Evolutionary conservation across 345 rosid species (phyloP), one percentile per base, ranked within the genome.

Genomic region (Boechera stricta): DNA sequence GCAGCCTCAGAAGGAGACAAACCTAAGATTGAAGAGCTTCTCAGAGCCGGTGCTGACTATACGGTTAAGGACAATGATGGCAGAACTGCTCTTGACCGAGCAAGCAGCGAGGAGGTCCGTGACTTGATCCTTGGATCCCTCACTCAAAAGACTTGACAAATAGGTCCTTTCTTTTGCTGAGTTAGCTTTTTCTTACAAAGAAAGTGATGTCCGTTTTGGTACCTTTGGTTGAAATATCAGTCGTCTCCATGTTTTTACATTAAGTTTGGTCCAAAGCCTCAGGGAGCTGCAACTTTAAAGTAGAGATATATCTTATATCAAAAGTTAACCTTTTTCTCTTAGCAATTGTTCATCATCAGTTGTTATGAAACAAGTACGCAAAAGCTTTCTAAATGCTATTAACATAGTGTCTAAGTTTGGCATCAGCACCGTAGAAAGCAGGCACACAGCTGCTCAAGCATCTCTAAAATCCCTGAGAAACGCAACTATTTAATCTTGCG

Each of bases 1-100:
- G 98, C 94, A 7, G 89, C 91, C 44, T 85, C 96, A 0, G 96
- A 90, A 79, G 92, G 97, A 0, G 96, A 92, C 64, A 80, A 80
- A 71, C 92, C 94, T 0, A 90, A 90, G 77, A 81, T 92, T 26
- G 96, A 90, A 87, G 94, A 90, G 84, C 82, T 90, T 10, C 49
- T 90, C 71, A 87, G 91, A 78, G 97, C 93, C 1, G 97, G 97
- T 18, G 98, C 97, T 32, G 79, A 24, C 54, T 88, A 79, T 69
- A 64, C 72, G 3, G 84, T 92, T 24, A 92, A 88, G 80, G 97
- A 90, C 61, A 87, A 86, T 0, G 90, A 89, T 9, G 97, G 98
- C 15, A 81, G 90, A 64, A 89, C 98, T 0, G 91, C 97, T 4
- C 72, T 92, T 21, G 95, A 92, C 53, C 69, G 92, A 81, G 97